phyloP scores from a whole-genome alignment of 1,284 basidiomycete genomes.

The Sanguinoderma infundibulare region DNA sequence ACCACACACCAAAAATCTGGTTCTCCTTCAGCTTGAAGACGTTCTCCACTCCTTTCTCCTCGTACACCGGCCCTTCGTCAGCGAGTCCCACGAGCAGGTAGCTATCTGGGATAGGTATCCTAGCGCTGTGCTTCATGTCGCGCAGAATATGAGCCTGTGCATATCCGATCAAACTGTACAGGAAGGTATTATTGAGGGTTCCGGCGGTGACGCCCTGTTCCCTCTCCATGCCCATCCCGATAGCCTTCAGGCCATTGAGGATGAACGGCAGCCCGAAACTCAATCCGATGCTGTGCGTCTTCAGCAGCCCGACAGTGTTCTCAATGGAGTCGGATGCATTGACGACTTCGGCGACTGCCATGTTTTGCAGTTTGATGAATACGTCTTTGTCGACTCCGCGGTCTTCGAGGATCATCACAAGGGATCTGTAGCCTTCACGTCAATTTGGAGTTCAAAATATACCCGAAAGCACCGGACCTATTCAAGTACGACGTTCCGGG shows the following conservation, averaged over 20 bases:
- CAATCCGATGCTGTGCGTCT: conserved; percentile 54
- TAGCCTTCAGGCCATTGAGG: conserved; percentile 50
- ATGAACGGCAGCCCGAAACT: conserved; percentile 54
- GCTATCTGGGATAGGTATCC: conserved; percentile 71
- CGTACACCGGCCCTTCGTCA: conserved; percentile 73
- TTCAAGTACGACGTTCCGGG: conserved; percentile 68
- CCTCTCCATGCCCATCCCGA: conserved; percentile 50
- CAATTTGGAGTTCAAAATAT: background rate
- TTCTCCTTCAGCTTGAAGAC: conserved; percentile 57
- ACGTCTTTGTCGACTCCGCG: conserved; percentile 55
- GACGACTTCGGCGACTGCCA: conserved; percentile 53
- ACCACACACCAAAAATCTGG: conserved; percentile 61
- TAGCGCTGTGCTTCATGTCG: conserved; percentile 73
- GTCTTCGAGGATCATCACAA: conserved; percentile 76
- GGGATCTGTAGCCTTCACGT: conserved; percentile 44
- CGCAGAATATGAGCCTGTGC: conserved; percentile 66
- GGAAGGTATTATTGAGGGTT: conserved; percentile 58
- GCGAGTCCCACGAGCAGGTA: conserved; percentile 77
- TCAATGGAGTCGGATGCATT: conserved; percentile 58
- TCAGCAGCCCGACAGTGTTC: conserved; percentile 51
- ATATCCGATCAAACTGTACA: conserved; percentile 54
- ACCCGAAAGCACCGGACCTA: conserved; percentile 43
- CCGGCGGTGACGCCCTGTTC: conserved; percentile 32
- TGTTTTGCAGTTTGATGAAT: conserved; percentile 61
- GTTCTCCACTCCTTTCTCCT: conserved; percentile 48